Evolutionary conservation across 208 protist genomes (phyloP).

Genomic region (Acanthamoeba healyi): DNA sequence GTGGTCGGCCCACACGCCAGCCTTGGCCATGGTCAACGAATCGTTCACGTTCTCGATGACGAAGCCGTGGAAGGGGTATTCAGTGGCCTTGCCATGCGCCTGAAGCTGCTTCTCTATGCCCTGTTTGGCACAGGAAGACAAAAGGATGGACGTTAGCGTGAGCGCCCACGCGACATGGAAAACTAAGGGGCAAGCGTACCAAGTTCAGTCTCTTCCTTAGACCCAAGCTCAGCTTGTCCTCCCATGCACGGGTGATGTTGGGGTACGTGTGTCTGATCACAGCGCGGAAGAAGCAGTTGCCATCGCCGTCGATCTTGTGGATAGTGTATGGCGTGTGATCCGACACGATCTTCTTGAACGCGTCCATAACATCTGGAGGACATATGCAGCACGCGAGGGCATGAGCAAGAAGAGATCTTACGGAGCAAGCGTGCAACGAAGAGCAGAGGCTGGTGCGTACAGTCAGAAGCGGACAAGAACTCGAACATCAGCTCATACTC

Average conservation of each 20-base stretch:
- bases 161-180: not conserved
- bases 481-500: slow-evolving; percentile 48
- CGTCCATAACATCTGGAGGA: slow-evolving; percentile 45
- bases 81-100: slow-evolving; percentile 16
- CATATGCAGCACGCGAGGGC: not conserved
- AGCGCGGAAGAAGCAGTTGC: slow-evolving; percentile 65
- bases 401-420: not conserved
- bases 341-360: slow-evolving; percentile 38
- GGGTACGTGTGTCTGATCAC: slow-evolving; percentile 41
- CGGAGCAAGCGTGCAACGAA: not conserved
- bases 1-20: slow-evolving; percentile 68
- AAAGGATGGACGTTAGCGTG: not conserved
- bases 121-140: not conserved
- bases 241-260: slow-evolving; percentile 24
- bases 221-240: slow-evolving; percentile 51
- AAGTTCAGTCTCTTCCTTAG: slow-evolving; percentile 43
- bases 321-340: slow-evolving; percentile 45
- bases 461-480: slow-evolving; percentile 51
- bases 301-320: slow-evolving; percentile 50
- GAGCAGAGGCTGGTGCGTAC: not conserved
- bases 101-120: not conserved
- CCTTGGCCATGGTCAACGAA: slow-evolving; percentile 65
- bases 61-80: slow-evolving; percentile 62
- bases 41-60: slow-evolving; percentile 71
- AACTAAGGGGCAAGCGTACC: not conserved